These are phyloP conservation scores for Aspergillus mulundensis DNA, from an alignment of 495 filamentous ascomycete species.

Conservation along the genomic window DNA sequence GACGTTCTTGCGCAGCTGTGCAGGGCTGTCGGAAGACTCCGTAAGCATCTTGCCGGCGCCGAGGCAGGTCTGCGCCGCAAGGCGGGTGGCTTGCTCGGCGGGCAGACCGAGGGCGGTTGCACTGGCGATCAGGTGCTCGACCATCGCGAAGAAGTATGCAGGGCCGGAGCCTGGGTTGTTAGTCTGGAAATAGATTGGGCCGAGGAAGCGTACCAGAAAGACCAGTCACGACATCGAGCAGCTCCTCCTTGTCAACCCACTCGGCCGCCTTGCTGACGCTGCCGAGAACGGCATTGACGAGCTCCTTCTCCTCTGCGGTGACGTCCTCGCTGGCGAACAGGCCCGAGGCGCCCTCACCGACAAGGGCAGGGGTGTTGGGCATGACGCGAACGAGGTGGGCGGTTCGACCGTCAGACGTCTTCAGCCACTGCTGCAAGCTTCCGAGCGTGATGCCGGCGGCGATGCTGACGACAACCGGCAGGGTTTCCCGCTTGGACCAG, in stretches of 20 bases:
- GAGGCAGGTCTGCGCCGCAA: constrained; percentile 40
- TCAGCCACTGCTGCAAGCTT: constrained; percentile 32
- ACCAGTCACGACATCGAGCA: constrained; percentile 40
- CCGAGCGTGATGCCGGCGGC: constrained; percentile 39
- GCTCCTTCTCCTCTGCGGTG: constrained; percentile 29
- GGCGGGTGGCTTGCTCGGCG: constrained; percentile 36
- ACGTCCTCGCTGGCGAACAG: constrained; percentile 31
- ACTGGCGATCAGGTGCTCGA: constrained; percentile 38
- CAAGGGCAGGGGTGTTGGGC: constrained; percentile 41
- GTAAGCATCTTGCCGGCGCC: constrained; percentile 41
- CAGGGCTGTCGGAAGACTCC: constrained; percentile 31
- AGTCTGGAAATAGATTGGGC: background rate
- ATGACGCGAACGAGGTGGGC: constrained; percentile 38
- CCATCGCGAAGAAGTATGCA: constrained; percentile 45
- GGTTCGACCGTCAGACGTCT: constrained; percentile 20
- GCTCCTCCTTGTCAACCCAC: constrained; percentile 40
- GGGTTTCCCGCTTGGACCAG: constrained; percentile 65
- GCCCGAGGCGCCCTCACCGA: constrained; percentile 36
- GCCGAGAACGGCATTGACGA: constrained; percentile 30
- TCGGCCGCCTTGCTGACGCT: constrained; percentile 39
- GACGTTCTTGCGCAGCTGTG: constrained; percentile 41
- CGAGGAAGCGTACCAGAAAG: constrained; percentile 31
- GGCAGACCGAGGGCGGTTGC: constrained; percentile 35
- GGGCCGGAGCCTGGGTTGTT: constrained; percentile 33
- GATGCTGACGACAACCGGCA: constrained; percentile 43